Evolutionary conservation across 179 eudicot genomes (phyloP).

Genomic region (Beta macrorhiza): DNA sequence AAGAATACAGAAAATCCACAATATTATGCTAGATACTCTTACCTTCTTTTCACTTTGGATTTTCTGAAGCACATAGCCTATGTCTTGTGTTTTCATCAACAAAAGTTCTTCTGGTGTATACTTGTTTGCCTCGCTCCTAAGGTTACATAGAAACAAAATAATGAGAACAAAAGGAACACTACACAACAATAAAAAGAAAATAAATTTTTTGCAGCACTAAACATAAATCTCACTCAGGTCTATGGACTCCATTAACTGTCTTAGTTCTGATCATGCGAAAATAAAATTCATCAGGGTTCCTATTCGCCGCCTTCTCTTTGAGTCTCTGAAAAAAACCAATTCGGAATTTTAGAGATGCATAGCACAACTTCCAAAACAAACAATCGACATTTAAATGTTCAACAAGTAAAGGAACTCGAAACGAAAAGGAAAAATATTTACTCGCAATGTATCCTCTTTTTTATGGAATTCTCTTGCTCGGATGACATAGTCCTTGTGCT

Average conservation of each 20-base stretch:
- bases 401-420: neutral
- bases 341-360: too few relatives aligned
- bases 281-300: slow-evolving; percentile 81
- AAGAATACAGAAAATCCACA: too few relatives aligned
- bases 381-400: neutral
- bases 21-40: neutral
- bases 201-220: neutral
- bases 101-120: slow-evolving; percentile 67
- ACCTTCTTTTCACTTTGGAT: slow-evolving; percentile 84
- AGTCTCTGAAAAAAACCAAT: slow-evolving; percentile 48
- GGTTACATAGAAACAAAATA: slow-evolving; percentile 6
- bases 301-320: slow-evolving; percentile 71
- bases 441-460: slow-evolving; percentile 69
- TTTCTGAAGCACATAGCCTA: slow-evolving; percentile 71
- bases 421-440: slow-evolving; percentile 14
- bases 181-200: neutral
- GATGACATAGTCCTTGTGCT: slow-evolving; percentile 76
- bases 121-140: slow-evolving; percentile 68
- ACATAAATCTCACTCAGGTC: slow-evolving; percentile 44
- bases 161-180: neutral
- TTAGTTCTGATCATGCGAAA: slow-evolving; percentile 68
- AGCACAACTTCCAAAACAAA: neutral
- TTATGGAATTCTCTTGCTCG: slow-evolving; percentile 73
- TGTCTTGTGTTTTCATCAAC: slow-evolving; percentile 84
- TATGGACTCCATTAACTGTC: slow-evolving; percentile 69